phyloP scores from a whole-genome alignment of 2,329 filamentous ascomycete genomes.

The Pyrenophora graminea region DNA sequence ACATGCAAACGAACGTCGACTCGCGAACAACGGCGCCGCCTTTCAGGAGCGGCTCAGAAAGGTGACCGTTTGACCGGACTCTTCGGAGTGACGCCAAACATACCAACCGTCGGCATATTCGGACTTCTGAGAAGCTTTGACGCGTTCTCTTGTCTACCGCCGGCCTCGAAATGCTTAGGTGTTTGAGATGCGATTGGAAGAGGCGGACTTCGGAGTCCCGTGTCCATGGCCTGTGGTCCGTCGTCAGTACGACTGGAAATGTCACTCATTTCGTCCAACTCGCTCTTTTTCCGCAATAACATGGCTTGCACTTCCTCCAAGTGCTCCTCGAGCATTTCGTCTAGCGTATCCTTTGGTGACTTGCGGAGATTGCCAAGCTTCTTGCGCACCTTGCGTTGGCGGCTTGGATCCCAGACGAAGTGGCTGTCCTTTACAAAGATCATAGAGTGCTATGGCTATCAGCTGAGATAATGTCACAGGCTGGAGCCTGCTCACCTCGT shows the following conservation, averaged over 20 bases:
- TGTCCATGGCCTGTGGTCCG: conserved; percentile 12
- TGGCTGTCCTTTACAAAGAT: conserved; percentile 79
- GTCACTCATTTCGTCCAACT: conserved; percentile 40
- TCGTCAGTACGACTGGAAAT: conserved; percentile 29
- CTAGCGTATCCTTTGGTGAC: conserved; percentile 53
- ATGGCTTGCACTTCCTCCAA: conserved; percentile 54
- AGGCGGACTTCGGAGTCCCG: conserved; percentile 31
- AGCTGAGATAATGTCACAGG: not conserved
- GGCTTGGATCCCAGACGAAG: conserved; percentile 70
- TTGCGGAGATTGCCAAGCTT: conserved; percentile 60
- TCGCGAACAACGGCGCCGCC: not conserved
- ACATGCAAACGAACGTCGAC: conserved; percentile 13
- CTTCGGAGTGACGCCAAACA: conserved; percentile 35
- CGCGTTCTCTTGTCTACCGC: conserved; percentile 18
- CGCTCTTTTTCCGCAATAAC: conserved; percentile 50
- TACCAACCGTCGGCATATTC: conserved; percentile 33
- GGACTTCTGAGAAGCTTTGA: conserved; percentile 20
- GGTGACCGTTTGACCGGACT: conserved; percentile 32
- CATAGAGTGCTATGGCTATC: conserved; percentile 62
- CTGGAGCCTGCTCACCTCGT: conserved; percentile 53
- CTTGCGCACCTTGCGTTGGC: conserved; percentile 59
- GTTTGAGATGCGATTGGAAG: conserved; percentile 16
- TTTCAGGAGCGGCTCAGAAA: conserved; percentile 13
- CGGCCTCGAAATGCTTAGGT: conserved; percentile 10
- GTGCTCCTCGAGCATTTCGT: conserved; percentile 62